A percentile compares a stretch with the other conserved stretches of the same genome.
Conservation (phyloP, 2,329 filamentous ascomycete genomes). For the Diaporthe ilicicola region DNA sequence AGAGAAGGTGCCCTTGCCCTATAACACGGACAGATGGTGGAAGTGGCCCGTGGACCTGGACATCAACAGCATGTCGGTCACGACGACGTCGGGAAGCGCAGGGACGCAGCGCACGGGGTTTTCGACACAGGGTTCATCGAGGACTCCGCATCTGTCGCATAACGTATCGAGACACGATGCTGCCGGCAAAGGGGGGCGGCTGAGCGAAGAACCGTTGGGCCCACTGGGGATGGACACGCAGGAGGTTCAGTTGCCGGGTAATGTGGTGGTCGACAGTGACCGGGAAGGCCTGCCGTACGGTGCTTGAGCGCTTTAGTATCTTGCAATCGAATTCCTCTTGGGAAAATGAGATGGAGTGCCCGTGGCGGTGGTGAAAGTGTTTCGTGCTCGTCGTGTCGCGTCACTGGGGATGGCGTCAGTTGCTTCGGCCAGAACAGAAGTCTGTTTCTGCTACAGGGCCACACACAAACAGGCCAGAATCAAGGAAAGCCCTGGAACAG, state of each 20-base stretch:
- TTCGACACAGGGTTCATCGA: not conserved
- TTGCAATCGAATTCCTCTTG: not conserved
- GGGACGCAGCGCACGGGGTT: not conserved
- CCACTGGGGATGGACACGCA: not conserved
- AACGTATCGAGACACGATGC: not conserved
- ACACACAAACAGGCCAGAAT: too few relatives aligned
- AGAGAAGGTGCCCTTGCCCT: not conserved
- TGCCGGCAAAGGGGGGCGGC: too few relatives aligned
- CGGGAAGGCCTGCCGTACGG: constrained; percentile 14
- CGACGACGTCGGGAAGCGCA: not conserved
- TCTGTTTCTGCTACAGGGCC: too few relatives aligned
- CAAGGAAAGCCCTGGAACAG: too few relatives aligned
- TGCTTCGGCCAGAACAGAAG: too few relatives aligned
- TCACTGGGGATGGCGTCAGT: too few relatives aligned
- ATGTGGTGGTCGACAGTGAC: constrained; percentile 3
- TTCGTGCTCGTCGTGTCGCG: too few relatives aligned
- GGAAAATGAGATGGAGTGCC: too few relatives aligned
- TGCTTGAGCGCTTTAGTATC: not conserved
- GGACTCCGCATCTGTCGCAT: not conserved
- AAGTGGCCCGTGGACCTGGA: constrained; percentile 23
- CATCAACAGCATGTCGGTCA: constrained; percentile 19
- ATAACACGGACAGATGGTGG: constrained; percentile 20
- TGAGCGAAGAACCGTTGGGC: not conserved
- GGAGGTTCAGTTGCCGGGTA: not conserved
- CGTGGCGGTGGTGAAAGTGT: not conserved